Evolutionary conservation across 2,329 filamentous ascomycete genomes (phyloP), one percentile per base, ranked within the genome.

Genomic region (Tolypocladium ophioglossoides): DNA sequence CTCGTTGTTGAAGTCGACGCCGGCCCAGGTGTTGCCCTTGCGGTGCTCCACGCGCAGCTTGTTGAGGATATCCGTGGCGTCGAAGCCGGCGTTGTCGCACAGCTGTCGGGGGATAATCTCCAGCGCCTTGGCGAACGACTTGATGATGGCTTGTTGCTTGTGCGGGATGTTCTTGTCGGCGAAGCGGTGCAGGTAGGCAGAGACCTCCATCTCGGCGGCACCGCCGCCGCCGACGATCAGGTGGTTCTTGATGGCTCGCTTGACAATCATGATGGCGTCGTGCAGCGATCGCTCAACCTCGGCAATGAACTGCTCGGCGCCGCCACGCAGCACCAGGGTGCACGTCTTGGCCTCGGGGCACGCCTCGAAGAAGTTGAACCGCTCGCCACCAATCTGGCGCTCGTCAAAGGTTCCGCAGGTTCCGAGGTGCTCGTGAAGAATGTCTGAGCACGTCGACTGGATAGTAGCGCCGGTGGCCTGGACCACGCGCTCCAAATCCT

Each of bases 261-360:
- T 97, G 68, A 99, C 94, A 66, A 99, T 96, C 94, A 99, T 99
- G 74, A 99, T 97, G 63, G 94, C 94, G 67, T 99, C 94, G 78
- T 99, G 94, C 61, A 99, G 82, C 68, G 90, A 96, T 60, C 94
- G 89, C 78, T 99, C 94, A 2, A 96, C 94, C 72, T 99, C 94
- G 55, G 94, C 94, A 64, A 99, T 99, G 75, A 99, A 99, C 72
- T 99, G 94, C 77, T 99, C 94, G 38, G 94, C 94, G 61, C 94
- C 94, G 66, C 94, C 94, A 67, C 94, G 89, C 59, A 99, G 85
- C 41, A 99, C 85, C 22, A 99, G 78, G 11, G 94, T 99, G 79
- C 94, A 99, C 1, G 94, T 97, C 81, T 95, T 96, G 60, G 94
- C 92, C 66, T 85, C 86, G 34, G 92, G 89, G 77, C 94, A 99